Conservation (phyloP, 2,329 filamentous ascomycete species). For the Fusarium nelsonii region DNA sequence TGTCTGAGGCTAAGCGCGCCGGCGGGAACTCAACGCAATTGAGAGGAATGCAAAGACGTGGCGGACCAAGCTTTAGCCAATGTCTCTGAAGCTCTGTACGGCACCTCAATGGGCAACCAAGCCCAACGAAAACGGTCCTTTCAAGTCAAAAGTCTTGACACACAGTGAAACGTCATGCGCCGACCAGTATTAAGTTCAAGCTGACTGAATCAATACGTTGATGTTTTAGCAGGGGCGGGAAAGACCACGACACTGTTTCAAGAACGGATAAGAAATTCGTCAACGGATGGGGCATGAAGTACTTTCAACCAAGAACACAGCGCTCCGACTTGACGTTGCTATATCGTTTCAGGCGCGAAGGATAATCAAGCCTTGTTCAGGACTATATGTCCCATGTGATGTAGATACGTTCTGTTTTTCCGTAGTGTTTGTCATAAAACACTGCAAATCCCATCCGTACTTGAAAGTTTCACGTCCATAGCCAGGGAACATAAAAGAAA, state of each 20-base stretch:
- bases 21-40: neutral
- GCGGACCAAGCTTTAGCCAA: constrained; percentile 1
- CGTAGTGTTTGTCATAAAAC: neutral
- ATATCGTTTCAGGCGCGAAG: neutral
- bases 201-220: neutral
- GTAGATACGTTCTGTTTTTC: neutral
- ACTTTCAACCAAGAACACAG: neutral
- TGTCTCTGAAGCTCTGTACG: neutral
- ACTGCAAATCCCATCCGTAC: neutral
- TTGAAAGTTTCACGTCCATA: neutral
- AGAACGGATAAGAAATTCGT: neutral
- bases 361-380: neutral
- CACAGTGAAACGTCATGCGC: neutral
- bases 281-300: neutral
- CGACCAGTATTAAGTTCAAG: neutral
- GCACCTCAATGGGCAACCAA: neutral
- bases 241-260: neutral
- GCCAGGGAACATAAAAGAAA: neutral
- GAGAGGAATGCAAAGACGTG: constrained; percentile 15
- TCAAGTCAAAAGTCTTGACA: constrained; percentile 1
- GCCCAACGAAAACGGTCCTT: neutral
- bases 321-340: neutral
- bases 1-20: neutral
- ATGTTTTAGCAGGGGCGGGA: neutral
- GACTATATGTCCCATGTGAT: neutral